Base-by-base conservation (phyloP, 2,329 filamentous ascomycete species). In the Botrytis paeoniae region DNA sequence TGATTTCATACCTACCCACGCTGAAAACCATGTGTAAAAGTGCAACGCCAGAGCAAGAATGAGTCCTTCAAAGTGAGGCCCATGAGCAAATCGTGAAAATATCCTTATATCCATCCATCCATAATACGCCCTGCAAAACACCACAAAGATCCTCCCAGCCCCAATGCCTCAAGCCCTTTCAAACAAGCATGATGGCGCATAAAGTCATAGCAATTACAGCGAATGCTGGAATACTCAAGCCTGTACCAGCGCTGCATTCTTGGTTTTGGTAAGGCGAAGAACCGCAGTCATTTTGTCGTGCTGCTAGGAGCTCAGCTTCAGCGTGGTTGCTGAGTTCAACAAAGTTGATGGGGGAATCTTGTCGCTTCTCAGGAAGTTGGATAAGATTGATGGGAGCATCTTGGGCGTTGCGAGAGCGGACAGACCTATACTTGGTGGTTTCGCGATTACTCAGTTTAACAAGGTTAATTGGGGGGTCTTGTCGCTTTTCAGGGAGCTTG, bases 241-340 rank as follows among this genome's bases (percentile, higher is more conserved):
- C 70, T 3, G 25, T 48, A 25, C 62, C 62, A 9, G 63, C 39
- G 45, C 18, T 68, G 39, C 70, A 72, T 8, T 35, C 35, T 25
- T 32, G 51, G 7, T 69, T 69, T 57, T 69, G 48, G 18, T 25
- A 69, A 16, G 65, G 65, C 32, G 65, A 69, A 29, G 70, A 54
- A 37, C 62, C 63, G 16, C 70, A 72, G 25, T 69, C 65, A 25
- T 41, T 32, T n/a, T 72, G 48, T 32, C 70, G 37, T 4, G 57
- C 22, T 18, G n/a, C 16, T 10, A 68, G 29, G 4, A 14, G 10
- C 41, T 66, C 51, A 10, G 29, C 7, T 59, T 45, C 51, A 12
- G n/a, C 62, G 16, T 43, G 43, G 16, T 66, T 66, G 32, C 25
- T 39, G 25, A 68, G 65, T 22, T 68, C 25, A 37, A 57, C 10